A percentile compares a stretch with the other conserved stretches of the same genome.
phyloP scores from a whole-genome alignment of 2,329 filamentous ascomycete genomes.

The Chrysoporthe deuterocubensis region DNA sequence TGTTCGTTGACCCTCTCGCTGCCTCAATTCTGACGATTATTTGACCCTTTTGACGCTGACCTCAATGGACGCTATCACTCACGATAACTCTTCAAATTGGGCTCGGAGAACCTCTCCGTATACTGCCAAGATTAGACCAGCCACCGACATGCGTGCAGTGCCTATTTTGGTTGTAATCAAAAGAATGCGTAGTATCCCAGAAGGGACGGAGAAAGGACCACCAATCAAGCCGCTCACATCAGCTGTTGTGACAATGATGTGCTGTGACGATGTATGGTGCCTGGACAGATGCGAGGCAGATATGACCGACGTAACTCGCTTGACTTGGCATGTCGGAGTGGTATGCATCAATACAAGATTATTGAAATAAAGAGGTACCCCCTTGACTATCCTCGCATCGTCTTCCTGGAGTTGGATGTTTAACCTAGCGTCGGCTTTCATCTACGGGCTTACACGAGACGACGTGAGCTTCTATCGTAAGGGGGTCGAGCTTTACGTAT shows the following conservation, averaged over 20 bases:
- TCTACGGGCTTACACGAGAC: too few species aligned
- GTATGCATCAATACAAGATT: neutral
- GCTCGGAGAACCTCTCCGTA: neutral
- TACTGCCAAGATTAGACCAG: neutral
- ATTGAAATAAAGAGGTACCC: neutral
- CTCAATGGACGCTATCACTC: too few species aligned
- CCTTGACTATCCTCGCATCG: too few species aligned
- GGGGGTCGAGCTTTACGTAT: too few species aligned
- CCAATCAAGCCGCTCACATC: slow-evolving; percentile 12
- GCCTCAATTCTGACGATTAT: too few species aligned
- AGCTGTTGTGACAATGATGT: slow-evolving; percentile 17
- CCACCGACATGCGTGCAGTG: neutral
- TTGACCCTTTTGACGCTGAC: too few species aligned
- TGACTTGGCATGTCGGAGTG: too few species aligned
- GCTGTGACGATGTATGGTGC: slow-evolving; percentile 8
- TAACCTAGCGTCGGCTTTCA: too few species aligned
- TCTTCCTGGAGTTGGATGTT: too few species aligned
- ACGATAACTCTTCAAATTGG: neutral
- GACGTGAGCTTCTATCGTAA: too few species aligned
- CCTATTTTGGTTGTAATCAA: slow-evolving; percentile 1
- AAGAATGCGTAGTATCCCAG: neutral
- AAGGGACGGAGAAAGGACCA: neutral
- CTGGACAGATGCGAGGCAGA: neutral
- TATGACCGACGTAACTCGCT: too few species aligned
- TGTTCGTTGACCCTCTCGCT: too few species aligned